Conservation (phyloP, 192 early-diverging fungal species). For the Rhizophlyctis rosea region DNA sequence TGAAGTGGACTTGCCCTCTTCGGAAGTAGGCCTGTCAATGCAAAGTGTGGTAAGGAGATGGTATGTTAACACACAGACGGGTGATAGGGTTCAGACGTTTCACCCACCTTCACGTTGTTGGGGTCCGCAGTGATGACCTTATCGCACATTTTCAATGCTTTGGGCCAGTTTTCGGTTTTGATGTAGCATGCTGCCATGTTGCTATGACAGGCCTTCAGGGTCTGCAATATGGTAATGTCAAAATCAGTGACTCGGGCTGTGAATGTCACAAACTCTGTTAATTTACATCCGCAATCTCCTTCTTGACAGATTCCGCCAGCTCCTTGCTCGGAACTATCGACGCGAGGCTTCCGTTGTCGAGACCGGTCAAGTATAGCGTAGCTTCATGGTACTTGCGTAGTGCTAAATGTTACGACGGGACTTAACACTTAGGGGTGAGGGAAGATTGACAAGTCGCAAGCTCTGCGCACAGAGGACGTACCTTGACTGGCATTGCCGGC, state of each 20-base stretch:
- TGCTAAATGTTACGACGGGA: neutral
- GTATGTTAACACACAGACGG: neutral
- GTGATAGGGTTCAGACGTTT: neutral
- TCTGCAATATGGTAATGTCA: slow-evolving; percentile 23
- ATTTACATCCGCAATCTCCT: slow-evolving; percentile 33
- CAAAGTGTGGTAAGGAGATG: neutral
- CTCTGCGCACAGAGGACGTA: neutral
- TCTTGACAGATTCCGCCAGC: slow-evolving; percentile 26
- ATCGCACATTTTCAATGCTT: slow-evolving; percentile 26
- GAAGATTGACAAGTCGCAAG: no score
- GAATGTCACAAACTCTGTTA: no score
- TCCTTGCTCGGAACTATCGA: slow-evolving; percentile 23
- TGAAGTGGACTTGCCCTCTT: slow-evolving; percentile 32
- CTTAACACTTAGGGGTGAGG: no score
- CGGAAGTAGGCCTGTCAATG: slow-evolving; percentile 36
- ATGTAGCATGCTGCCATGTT: slow-evolving; percentile 48
- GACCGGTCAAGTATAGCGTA: slow-evolving; percentile 35
- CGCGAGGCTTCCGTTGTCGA: slow-evolving; percentile 30
- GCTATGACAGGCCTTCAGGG: slow-evolving; percentile 37
- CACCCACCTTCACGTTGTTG: slow-evolving; percentile 33
- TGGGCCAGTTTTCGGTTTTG: slow-evolving; percentile 25
- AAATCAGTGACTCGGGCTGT: no score
- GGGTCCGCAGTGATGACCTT: slow-evolving; percentile 37
- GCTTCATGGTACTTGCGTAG: slow-evolving; percentile 13
- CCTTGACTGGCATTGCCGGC: slow-evolving; percentile 23